phyloP scores from a whole-genome alignment of 2,329 filamentous ascomycete genomes.

The Stachybotrys elegans region DNA sequence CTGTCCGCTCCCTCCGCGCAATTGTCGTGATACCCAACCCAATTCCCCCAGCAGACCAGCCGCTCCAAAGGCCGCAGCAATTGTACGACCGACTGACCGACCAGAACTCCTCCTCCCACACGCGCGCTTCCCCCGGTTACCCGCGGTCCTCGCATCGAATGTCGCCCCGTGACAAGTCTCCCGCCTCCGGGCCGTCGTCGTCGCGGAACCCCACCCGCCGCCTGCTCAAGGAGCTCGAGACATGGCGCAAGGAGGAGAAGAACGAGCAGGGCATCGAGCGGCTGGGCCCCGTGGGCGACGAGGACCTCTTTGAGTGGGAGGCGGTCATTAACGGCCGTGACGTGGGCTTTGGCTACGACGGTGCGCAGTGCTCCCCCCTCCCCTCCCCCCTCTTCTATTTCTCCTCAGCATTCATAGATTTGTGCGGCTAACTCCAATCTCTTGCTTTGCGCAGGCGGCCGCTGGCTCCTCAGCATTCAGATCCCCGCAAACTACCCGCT shows the following conservation, averaged over 20 bases:
- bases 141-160: neutral
- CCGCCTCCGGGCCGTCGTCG: conserved; percentile 16
- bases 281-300: conserved; percentile 48
- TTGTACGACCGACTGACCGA: too few species aligned
- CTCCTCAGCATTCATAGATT: neutral
- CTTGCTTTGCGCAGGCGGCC: conserved; percentile 47
- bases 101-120: neutral
- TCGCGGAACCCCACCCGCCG: conserved; percentile 48
- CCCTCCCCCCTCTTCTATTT: neutral
- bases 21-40: too few species aligned
- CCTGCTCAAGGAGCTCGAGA: conserved; percentile 53
- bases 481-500: conserved; percentile 78
- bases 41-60: too few species aligned
- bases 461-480: conserved; percentile 75
- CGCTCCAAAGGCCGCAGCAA: too few species aligned
- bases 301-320: conserved; percentile 54
- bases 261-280: conserved; percentile 53
- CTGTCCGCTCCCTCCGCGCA: too few species aligned
- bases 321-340: conserved; percentile 56
- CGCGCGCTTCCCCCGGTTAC: neutral
- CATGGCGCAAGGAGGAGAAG: conserved; percentile 43
- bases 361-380: conserved; percentile 28
- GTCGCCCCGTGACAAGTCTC: conserved; percentile 10
- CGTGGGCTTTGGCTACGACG: conserved; percentile 51
- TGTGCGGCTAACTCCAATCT: conserved; percentile 1